phyloP scores from a whole-genome alignment of 257 asterid genomes.

The Plantago major region DNA sequence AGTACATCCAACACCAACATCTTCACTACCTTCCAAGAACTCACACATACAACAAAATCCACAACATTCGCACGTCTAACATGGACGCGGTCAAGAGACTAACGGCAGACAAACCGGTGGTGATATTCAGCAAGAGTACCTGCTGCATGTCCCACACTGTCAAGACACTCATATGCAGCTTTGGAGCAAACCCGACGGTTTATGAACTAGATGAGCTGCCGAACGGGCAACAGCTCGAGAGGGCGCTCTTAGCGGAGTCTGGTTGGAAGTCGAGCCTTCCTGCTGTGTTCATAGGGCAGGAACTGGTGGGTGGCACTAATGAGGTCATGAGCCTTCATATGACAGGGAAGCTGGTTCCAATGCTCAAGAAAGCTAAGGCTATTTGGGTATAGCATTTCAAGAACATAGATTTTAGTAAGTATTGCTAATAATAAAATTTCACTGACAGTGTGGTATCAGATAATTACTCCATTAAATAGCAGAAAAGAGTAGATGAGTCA shows the following conservation, averaged over 20 bases:
- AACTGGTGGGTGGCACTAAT: conserved; percentile 58
- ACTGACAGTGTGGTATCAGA: conserved; percentile 1
- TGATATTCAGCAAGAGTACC: conserved; percentile 64
- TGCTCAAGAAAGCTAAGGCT: conserved; percentile 76
- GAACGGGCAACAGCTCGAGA: conserved; percentile 55
- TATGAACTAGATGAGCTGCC: conserved; percentile 63
- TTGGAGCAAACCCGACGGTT: conserved; percentile 59
- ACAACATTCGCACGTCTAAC: conserved; percentile 6
- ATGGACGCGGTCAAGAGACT: conserved; percentile 54
- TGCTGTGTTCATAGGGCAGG: conserved; percentile 59
- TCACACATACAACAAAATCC: conserved; percentile 4
- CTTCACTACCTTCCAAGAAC: conserved; percentile 13
- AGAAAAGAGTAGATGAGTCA: neutral
- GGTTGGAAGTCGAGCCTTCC: conserved; percentile 46
- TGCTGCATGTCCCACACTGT: conserved; percentile 76
- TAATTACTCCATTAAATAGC: neutral
- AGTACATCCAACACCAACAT: conserved; percentile 18
- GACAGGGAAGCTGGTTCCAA: conserved; percentile 52
- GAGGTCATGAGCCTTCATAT: conserved; percentile 80
- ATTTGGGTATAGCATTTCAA: conserved; percentile 49
- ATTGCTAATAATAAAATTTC: conserved; percentile 3
- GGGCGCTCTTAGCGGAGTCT: conserved; percentile 28
- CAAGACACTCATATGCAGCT: conserved; percentile 52
- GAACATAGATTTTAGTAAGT: neutral
- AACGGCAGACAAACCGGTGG: conserved; percentile 58